Conservation (phyloP, 2,329 filamentous ascomycete species). For the Venturia effusa region DNA sequence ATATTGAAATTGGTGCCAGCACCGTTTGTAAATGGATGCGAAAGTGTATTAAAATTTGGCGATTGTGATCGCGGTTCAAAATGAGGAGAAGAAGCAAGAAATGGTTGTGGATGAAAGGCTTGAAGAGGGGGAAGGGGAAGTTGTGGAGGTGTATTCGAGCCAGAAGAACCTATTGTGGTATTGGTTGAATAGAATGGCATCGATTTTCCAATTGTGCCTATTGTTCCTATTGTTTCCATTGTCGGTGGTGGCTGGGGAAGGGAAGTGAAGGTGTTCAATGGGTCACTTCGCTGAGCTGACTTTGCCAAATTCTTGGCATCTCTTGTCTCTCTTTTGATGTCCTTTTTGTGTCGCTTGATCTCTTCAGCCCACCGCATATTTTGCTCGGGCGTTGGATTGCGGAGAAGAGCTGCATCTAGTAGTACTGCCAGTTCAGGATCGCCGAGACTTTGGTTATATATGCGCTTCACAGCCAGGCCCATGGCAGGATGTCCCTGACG, state of each 20-base stretch:
- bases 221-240: conserved; percentile 1
- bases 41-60: not conserved
- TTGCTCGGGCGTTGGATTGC: conserved; percentile 29
- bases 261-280: not conserved
- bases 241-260: conserved; percentile 2
- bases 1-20: not conserved
- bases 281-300: not conserved
- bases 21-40: not conserved
- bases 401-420: conserved; percentile 32
- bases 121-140: not conserved
- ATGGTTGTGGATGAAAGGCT: not conserved
- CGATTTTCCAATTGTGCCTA: not conserved
- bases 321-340: conserved; percentile 23
- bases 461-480: conserved; percentile 30
- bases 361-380: conserved; percentile 30
- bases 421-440: conserved; percentile 27
- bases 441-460: conserved; percentile 30
- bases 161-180: conserved; percentile 4
- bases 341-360: conserved; percentile 33
- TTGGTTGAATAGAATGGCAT: not conserved
- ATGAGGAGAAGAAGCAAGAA: not conserved
- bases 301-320: conserved; percentile 6
- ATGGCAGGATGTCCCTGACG: conserved; percentile 19
- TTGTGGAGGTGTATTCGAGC: not conserved
- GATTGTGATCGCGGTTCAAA: not conserved